Evolutionary conservation across 1,284 basidiomycete species (phyloP).

Genomic region (Tetrapyrgos nigripes): DNA sequence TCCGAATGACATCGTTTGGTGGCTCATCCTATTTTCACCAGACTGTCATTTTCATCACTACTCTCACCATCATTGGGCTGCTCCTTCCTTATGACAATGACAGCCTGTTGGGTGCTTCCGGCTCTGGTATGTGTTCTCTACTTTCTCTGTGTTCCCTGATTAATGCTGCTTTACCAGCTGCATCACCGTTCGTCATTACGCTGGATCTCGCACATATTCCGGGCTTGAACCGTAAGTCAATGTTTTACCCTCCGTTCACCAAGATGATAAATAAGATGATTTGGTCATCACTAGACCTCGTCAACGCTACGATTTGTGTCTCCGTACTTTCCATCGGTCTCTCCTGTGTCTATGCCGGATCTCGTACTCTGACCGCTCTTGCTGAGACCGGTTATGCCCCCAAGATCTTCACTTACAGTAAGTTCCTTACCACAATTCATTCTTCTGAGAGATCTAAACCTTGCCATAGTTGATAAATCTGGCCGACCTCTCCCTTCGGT

Average conservation of each 20-base stretch:
- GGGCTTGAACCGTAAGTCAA: conserved; percentile 57
- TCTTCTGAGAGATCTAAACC: neutral
- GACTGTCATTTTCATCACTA: conserved; percentile 50
- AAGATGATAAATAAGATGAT: neutral
- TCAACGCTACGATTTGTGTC: conserved; percentile 75
- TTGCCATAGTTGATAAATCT: conserved; percentile 23
- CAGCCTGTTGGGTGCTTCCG: conserved; percentile 46
- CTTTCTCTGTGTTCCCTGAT: neutral
- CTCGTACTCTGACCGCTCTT: conserved; percentile 71
- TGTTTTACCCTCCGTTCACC: neutral
- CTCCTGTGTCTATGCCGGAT: conserved; percentile 71
- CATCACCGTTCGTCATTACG: conserved; percentile 71
- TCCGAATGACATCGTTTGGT: neutral
- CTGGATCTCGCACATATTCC: conserved; percentile 65
- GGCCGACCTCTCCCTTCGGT: conserved; percentile 46
- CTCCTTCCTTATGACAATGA: conserved; percentile 62
- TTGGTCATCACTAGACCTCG: conserved; percentile 44
- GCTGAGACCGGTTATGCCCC: conserved; percentile 75
- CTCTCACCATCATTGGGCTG: conserved; percentile 47
- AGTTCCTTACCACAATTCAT: neutral
- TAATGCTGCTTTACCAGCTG: conserved; percentile 40
- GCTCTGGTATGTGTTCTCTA: conserved; percentile 31
- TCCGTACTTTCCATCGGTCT: conserved; percentile 77
- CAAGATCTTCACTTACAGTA: conserved; percentile 52
- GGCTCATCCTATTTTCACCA: conserved; percentile 14